Evolutionary conservation across 208 protist genomes (phyloP), one percentile per base, ranked within the genome.

Genomic region (Leishmania turanica): DNA sequence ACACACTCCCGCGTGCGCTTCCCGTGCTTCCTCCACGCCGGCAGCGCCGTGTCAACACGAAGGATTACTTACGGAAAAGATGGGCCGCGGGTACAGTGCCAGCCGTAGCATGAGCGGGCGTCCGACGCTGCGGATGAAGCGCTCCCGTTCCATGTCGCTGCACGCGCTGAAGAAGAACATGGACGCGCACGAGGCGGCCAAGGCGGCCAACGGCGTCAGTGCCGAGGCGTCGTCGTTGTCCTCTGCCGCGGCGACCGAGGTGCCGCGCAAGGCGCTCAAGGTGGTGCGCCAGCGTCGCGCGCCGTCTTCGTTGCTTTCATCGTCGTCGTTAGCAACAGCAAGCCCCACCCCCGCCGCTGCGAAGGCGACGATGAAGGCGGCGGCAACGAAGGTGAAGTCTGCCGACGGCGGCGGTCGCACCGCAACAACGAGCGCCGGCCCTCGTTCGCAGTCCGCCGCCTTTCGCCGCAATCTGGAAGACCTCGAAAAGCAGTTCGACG

Each of bases 51-150:
- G 27, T 21, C 24, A 3, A 37, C 60, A 13, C 2, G 7, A 31
- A 37, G n/a, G 31, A 3, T 3, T 9, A 15, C n/a, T 6, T 37
- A 71, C 9, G 37, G 49, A 13, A 60, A 58, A 7, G 19, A 97
- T 97, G 94, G 94, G 82, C 60, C 87, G 94, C 75, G 94, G 94
- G 65, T 97, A 97, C 84, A 94, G 91, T 78, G 91, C 88, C 47
- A 93, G 80, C 76, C 92, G 94, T 72, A 92, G 90, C 81, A 94
- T 90, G 80, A 97, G 90, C 84, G 83, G 84, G n/a, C 87, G 94
- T 11, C 91, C 91, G 7, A 96, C 94, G 73, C 88, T 94, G 53
- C 79, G 88, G 34, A 84, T 88, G 79, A 97, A 97, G 88, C 89
- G 94, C 21, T 83, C 87, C 56, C 91, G 91, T 70, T 88, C 87